Conservation (phyloP, 139 green algal species). For the Auxenochlorella pyrenoidosa region DNA sequence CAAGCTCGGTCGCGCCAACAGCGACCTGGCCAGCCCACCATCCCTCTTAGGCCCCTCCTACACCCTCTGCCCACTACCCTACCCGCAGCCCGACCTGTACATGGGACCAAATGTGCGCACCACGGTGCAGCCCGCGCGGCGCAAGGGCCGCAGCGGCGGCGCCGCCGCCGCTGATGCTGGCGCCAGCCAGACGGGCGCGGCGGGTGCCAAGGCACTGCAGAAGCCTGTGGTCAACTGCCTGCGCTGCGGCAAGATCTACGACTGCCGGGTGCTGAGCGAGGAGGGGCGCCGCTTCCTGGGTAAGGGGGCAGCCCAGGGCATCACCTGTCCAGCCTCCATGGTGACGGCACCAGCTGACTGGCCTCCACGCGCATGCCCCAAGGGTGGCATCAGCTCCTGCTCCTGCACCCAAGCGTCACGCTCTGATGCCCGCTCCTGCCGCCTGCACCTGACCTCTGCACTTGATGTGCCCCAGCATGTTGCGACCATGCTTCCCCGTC, state of each 20-base stretch:
- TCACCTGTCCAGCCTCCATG: neutral
- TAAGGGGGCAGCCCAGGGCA: slow-evolving; percentile 24
- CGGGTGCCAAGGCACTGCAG: slow-evolving; percentile 31
- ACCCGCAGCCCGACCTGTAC: neutral
- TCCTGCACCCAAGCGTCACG: too few relatives aligned
- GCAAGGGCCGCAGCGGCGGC: neutral
- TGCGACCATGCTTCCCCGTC: neutral
- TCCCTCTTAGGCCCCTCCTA: neutral
- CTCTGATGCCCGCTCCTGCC: too few relatives aligned
- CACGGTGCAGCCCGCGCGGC: slow-evolving; percentile 4
- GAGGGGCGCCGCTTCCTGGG: slow-evolving; percentile 72
- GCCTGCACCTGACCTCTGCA: too few relatives aligned
- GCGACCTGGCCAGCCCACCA: neutral
- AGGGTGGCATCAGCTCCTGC: too few relatives aligned
- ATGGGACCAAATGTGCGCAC: slow-evolving; percentile 34
- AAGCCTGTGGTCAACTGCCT: slow-evolving; percentile 84
- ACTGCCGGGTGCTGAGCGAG: slow-evolving; percentile 66
- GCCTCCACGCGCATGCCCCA: too few relatives aligned
- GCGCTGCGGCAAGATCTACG: slow-evolving; percentile 86
- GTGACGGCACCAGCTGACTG: neutral
- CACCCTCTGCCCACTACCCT: neutral
- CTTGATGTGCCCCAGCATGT: neutral
- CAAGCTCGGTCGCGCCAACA: neutral
- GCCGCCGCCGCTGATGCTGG: neutral
- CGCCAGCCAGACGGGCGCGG: neutral